Conservation (phyloP, 164 flowering plant genomes). For the Cinnamomum micranthum region DNA sequence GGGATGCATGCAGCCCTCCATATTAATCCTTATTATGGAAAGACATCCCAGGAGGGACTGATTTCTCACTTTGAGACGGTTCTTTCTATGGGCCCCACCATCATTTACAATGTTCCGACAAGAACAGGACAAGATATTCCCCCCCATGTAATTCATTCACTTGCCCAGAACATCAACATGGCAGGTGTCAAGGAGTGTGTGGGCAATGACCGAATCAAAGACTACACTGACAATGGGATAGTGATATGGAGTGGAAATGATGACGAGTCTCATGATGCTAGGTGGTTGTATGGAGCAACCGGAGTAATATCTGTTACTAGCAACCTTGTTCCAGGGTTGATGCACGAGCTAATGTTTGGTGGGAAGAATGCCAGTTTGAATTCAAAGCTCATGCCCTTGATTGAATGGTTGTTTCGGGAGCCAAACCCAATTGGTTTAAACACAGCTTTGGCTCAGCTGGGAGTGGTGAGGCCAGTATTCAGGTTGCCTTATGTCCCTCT, state of each 20-base stretch:
- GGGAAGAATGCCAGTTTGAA: constrained; percentile 55
- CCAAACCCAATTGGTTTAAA: constrained; percentile 83
- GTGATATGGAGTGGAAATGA: constrained; percentile 90
- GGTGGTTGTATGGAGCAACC: constrained; percentile 72
- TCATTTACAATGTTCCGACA: constrained; percentile 80
- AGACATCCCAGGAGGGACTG: constrained; percentile 77
- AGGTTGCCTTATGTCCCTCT: constrained; percentile 89
- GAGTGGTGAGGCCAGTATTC: constrained; percentile 80
- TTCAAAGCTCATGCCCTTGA: constrained; percentile 59
- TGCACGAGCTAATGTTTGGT: constrained; percentile 60
- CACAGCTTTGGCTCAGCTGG: constrained; percentile 86
- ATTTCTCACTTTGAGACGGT: constrained; percentile 66
- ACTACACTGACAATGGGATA: constrained; percentile 53
- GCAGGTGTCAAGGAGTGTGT: constrained; percentile 88
- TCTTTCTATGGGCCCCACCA: constrained; percentile 78
- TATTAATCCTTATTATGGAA: constrained; percentile 93
- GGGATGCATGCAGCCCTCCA: constrained; percentile 97
- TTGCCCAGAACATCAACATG: constrained; percentile 53
- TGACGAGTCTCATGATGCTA: constrained; percentile 79
- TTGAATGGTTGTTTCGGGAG: constrained; percentile 72
- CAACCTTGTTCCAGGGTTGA: constrained; percentile 74
- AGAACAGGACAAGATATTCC: constrained; percentile 92
- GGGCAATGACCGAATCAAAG: constrained; percentile 61
- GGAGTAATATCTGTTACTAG: constrained; percentile 85
- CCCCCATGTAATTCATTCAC: constrained; percentile 46